A percentile compares a stretch with the other conserved stretches of the same genome.
Evolutionary conservation across 2,329 filamentous ascomycete species (phyloP).

Genomic region (Fusarium fujikuroi): DNA sequence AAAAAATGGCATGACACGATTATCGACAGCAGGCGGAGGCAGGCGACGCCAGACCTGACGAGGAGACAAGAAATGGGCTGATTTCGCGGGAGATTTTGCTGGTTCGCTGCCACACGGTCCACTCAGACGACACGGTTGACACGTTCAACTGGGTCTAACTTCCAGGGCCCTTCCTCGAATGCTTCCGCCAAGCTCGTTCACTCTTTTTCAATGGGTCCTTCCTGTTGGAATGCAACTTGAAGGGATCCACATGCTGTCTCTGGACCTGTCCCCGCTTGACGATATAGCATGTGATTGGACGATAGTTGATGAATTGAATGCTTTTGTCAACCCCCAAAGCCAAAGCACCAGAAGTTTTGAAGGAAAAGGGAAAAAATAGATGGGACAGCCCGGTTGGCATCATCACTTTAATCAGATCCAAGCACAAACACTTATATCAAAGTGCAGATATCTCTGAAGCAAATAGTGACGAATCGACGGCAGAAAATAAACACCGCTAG

Average conservation of each 20-base stretch:
- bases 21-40: constrained; percentile 47
- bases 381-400: not conserved
- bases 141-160: constrained; percentile 34
- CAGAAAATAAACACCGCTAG: not conserved
- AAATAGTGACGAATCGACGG: not conserved
- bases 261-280: constrained; percentile 14
- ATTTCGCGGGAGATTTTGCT: constrained; percentile 49
- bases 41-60: constrained; percentile 46
- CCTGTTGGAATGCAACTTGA: constrained; percentile 22
- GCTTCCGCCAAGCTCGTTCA: not conserved
- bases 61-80: constrained; percentile 52
- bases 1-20: constrained; percentile 52
- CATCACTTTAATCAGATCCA: not conserved
- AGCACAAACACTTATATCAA: not conserved
- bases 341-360: constrained; percentile 1
- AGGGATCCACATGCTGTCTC: constrained; percentile 28
- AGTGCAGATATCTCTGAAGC: not conserved
- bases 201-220: constrained; percentile 31
- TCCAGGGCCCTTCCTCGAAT: constrained; percentile 19
- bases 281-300: constrained; percentile 30
- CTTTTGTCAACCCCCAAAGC: constrained; percentile 18
- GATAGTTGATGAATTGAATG: constrained; percentile 19
- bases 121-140: constrained; percentile 36
- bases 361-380: not conserved
- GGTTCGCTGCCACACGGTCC: constrained; percentile 39